Base-by-base conservation (phyloP, 2,329 filamentous ascomycete genomes). In the Trichoderma citrinoviride region DNA sequence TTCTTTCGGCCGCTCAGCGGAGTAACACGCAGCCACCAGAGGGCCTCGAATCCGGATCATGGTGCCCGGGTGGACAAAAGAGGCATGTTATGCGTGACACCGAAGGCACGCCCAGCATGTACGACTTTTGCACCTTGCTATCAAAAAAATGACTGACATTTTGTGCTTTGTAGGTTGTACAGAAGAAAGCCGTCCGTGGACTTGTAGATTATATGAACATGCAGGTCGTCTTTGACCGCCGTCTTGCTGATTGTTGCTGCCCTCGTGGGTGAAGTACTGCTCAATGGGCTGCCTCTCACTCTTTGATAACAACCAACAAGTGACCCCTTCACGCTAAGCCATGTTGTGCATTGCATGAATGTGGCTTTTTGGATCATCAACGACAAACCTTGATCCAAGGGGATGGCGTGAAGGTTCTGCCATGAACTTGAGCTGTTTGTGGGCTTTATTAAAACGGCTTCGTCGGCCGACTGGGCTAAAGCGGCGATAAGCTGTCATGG, bases 381-480 rank as follows among this genome's bases (percentile, higher is more conserved):
- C 40, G 44, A 55, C 23, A 55, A 40, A 55, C 37, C 8, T 23
- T 55, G 54, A 29, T 46, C 37, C 25, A 15, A 40, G 50, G 33
- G 56, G 41, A 49, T 41, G 61, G 61, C 52, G 43, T 56, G 52
- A 40, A 49, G 27, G 41, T 63, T 54, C 55, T 63, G 40, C 27
- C 47, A 33, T 33, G 44, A 17, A 17, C 37, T 21, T 19, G 49
- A 44, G 47, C 33, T 37, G 10, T 37, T 40, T 52, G 23, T 33
- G 57, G 46, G 57, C 44, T 50, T 50, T n/a, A 14, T 12, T 37
- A 14, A 29, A 44, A 53, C 25, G 23, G 49, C 49, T 17, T 53
- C 7, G 37, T 61, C 58, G 47, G 58, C 58, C 58, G 37, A 61
- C 47, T 52, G 14, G 37, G n/a, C 15, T 29, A 1, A 21, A 43